phyloP scores from a whole-genome alignment of 2,329 filamentous ascomycete species.

The Drechslerella dactyloides region DNA sequence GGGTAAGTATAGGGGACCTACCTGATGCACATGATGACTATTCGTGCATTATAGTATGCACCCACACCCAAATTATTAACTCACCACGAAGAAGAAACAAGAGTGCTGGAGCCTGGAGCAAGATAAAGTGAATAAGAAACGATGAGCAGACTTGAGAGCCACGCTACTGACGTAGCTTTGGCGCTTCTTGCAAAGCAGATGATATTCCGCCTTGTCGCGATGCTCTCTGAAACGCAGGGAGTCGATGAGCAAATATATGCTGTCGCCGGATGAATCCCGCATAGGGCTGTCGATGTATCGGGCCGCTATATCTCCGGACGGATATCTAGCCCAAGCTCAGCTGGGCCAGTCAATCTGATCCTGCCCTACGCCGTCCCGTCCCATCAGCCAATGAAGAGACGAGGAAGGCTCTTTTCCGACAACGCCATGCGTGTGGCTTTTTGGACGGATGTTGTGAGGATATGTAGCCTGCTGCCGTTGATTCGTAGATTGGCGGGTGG shows the following conservation, averaged over 20 bases:
- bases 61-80: background rate
- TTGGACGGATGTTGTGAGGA: background rate
- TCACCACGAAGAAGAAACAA: background rate
- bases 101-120: too few species aligned
- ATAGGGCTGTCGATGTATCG: conserved; percentile 3
- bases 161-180: background rate
- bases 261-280: background rate
- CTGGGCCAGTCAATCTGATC: conserved; percentile 5
- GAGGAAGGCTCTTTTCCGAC: background rate
- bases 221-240: background rate
- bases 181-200: background rate
- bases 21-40: conserved; percentile 1
- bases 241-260: background rate
- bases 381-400: background rate
- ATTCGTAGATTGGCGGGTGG: conserved; percentile 8
- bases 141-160: too few species aligned
- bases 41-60: background rate
- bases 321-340: background rate
- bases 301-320: conserved; percentile 6
- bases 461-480: background rate
- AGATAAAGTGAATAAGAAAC: too few species aligned
- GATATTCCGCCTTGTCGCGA: background rate
- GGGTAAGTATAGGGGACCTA: too few species aligned
- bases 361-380: background rate
- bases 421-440: background rate